Base-by-base conservation (phyloP, 2,329 filamentous ascomycete genomes). In the Lithohypha guttulata region DNA sequence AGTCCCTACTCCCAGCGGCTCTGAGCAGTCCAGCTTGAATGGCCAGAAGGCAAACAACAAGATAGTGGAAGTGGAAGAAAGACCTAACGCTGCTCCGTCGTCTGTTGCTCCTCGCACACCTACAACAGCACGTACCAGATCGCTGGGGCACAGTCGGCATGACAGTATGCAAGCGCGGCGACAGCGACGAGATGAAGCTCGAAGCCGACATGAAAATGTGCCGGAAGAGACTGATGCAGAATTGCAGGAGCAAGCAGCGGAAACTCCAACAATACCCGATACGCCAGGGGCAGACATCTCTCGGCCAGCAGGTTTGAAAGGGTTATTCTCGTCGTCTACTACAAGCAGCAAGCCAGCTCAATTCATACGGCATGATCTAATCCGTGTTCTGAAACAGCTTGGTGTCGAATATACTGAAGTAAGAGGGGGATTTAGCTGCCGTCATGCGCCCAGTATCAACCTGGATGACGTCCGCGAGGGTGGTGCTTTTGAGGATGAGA, bases 271-370 rank as follows among this genome's bases (percentile, higher is more conserved):
- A 17, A 59, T 63, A 17, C 52, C 52, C 25, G 60, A 64, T 35
- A 64, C 63, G 23, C 59, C 63, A 32, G 78, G 81, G 4, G 85
- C 93, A 50, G 75, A 89, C 44, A 79, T 89, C 38, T 62, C 62
- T 10, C 95, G 94, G 59, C 91, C 91, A 0, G 91, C 96, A 2
- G 96, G 82, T 59, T 73, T 98, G 42, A 98, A 96, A 61, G 91
- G 91, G 3, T 70, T 98, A 13, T 96, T 98, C 64, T 96, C 89
- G 53, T 91, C 96, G 39, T 93, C 85, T 3, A 98, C 91, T 0
- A 98, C 91, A 5, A 95, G 86, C 42, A 91, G 80, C 55, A 93
- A 93, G 56, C 84, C 89, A 1, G 75, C 96, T 8, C 69, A 78
- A 1, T 77, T 85, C 43, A 98, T 98, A 46, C 78, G 89, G 26